Evolutionary conservation across 2,329 filamentous ascomycete genomes (phyloP).

Genomic region (Colletotrichum tropicicola): DNA sequence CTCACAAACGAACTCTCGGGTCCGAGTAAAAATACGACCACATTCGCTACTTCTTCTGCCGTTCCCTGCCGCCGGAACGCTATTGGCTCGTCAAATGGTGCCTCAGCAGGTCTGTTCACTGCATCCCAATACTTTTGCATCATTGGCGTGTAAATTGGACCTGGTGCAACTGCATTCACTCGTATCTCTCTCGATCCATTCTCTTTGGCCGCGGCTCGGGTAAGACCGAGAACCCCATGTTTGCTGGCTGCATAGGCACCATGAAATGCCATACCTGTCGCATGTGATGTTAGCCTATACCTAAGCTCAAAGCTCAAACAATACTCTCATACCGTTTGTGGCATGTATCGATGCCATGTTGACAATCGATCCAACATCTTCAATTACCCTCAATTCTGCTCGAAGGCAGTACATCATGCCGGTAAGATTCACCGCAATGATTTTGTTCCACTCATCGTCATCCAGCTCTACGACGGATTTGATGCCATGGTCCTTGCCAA

Average conservation of each 20-base stretch:
- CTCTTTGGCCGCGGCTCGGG: conserved; percentile 45
- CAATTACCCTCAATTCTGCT: conserved; percentile 46
- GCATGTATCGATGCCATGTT: conserved; percentile 57
- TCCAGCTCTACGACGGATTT: conserved; percentile 51
- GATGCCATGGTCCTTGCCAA: conserved; percentile 52
- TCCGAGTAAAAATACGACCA: conserved; percentile 51
- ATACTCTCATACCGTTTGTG: conserved; percentile 32
- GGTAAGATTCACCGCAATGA: conserved; percentile 48
- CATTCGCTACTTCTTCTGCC: conserved; percentile 50
- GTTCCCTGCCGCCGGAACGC: conserved; percentile 54
- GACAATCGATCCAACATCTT: conserved; percentile 58
- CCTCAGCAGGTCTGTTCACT: conserved; percentile 40
- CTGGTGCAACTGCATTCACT: conserved; percentile 53
- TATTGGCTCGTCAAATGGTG: conserved; percentile 51
- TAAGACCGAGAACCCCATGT: conserved; percentile 45
- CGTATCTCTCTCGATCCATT: conserved; percentile 51
- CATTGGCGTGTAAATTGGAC: conserved; percentile 58
- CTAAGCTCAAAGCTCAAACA: conserved; percentile 1
- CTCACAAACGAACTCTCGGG: conserved; percentile 49
- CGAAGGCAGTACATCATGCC: conserved; percentile 51
- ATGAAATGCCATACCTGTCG: conserved; percentile 38
- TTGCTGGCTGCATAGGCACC: conserved; percentile 47
- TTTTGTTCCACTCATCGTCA: conserved; percentile 50
- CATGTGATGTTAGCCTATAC: conserved; percentile 35
- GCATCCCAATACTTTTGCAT: conserved; percentile 53